phyloP scores from a whole-genome alignment of 805 yeast species.

The Candida piceae region DNA sequence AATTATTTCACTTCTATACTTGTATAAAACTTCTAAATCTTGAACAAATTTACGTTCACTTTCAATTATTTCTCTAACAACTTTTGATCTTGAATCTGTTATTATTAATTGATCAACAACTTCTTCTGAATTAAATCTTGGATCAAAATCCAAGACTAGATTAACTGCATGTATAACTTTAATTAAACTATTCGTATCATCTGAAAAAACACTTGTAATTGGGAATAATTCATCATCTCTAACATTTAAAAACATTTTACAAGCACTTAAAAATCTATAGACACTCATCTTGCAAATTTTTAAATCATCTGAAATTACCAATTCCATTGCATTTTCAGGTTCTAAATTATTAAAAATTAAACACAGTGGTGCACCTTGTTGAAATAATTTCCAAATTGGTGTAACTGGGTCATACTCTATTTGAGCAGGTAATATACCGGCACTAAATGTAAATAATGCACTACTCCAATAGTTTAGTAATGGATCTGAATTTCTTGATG shows the following conservation, averaged over 20 bases:
- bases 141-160: conserved; percentile 52
- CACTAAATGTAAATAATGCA: conserved; percentile 57
- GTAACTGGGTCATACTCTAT: conserved; percentile 87
- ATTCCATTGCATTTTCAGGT: conserved; percentile 46
- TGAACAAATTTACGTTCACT: conserved; percentile 92
- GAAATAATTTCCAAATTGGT: conserved; percentile 80
- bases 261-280: conserved; percentile 84
- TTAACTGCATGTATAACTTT: conserved; percentile 71
- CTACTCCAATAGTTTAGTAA: conserved; percentile 27
- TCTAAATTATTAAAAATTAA: conserved; percentile 68
- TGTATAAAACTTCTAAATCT: conserved; percentile 72
- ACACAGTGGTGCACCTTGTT: conserved; percentile 90
- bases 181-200: conserved; percentile 70
- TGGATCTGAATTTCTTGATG: conserved; percentile 11
- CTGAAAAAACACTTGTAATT: conserved; percentile 82
- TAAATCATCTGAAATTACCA: conserved; percentile 73
- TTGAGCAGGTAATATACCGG: conserved; percentile 72
- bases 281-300: conserved; percentile 84
- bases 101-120: conserved; percentile 26
- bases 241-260: conserved; percentile 67
- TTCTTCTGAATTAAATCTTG: conserved; percentile 26
- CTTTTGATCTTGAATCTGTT: conserved; percentile 64
- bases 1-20: conserved; percentile 64
- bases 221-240: conserved; percentile 84
- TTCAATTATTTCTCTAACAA: conserved; percentile 76